Evolutionary conservation across 208 protist genomes (phyloP).

Genomic region (Acanthamoeba lenticulata): DNA sequence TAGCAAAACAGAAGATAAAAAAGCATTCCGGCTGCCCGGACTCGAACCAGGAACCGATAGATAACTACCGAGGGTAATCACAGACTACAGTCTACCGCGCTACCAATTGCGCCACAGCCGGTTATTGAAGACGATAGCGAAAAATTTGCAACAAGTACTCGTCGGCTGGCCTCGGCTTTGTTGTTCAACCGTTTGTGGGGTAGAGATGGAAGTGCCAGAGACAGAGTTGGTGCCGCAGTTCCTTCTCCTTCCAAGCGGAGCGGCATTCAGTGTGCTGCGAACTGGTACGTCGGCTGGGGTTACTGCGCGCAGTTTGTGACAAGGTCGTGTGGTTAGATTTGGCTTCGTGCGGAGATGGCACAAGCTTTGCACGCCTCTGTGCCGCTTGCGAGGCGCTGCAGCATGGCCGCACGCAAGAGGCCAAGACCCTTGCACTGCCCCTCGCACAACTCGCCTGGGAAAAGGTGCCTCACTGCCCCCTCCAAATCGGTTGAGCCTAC

Average conservation of each 20-base stretch:
- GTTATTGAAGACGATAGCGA: neutral
- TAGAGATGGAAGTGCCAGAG: no score
- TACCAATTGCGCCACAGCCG: neutral
- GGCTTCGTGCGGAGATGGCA: neutral
- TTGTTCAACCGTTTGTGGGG: no score
- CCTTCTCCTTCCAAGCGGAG: no score
- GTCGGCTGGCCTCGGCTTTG: no score
- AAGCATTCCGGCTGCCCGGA: neutral
- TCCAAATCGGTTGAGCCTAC: neutral
- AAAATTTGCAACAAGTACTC: no score
- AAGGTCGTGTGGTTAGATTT: neutral
- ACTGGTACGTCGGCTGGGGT: neutral
- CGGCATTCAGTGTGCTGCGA: no score
- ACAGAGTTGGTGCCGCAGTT: no score
- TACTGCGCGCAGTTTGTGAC: no score
- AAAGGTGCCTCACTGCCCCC: neutral
- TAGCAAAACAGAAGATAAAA: no score
- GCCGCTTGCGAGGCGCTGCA: neutral
- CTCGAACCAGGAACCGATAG: neutral
- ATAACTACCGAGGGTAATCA: neutral
- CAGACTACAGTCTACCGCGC: neutral
- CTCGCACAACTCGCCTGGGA: slow-evolving; percentile 15
- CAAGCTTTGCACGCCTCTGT: neutral
- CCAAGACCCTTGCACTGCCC: neutral
- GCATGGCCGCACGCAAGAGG: neutral